These are phyloP conservation scores for Coemansia sp. DNA, from an alignment of 192 early-diverging fungal genomes.

Conservation along the genomic window DNA sequence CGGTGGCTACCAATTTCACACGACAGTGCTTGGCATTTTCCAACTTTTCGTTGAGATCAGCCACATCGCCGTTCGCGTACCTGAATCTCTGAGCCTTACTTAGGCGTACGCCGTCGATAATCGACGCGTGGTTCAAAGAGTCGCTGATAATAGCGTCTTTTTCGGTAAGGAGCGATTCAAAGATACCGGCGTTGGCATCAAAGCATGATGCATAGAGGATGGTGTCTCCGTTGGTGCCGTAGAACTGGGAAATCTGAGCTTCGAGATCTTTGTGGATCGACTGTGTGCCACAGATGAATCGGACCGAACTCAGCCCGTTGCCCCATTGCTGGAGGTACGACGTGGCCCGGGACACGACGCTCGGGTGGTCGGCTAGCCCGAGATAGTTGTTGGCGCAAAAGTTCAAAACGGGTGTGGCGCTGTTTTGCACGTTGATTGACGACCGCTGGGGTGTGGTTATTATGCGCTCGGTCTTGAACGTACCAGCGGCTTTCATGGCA, in stretches of 20 bases:
- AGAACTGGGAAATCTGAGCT: conserved; percentile 60
- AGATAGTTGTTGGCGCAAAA: conserved; percentile 78
- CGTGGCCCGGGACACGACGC: conserved; percentile 58
- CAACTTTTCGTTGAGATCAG: conserved; percentile 65
- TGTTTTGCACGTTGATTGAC: conserved; percentile 54
- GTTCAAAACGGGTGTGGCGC: conserved; percentile 56
- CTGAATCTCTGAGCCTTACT: conserved; percentile 67
- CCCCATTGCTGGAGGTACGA: conserved; percentile 62
- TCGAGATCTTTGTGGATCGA: conserved; percentile 69
- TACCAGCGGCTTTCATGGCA: conserved; percentile 61
- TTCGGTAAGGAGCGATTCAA: conserved; percentile 62
- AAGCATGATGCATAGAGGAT: conserved; percentile 73
- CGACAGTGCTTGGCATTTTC: conserved; percentile 55
- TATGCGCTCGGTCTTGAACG: conserved; percentile 69
- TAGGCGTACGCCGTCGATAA: conserved; percentile 71
- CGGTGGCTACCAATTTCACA: conserved; percentile 70
- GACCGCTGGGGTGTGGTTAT: conserved; percentile 63
- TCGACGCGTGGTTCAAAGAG: conserved; percentile 64
- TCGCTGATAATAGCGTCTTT: conserved; percentile 63
- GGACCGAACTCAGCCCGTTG: conserved; percentile 66
- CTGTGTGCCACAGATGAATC: conserved; percentile 75
- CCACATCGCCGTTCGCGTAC: conserved; percentile 72
- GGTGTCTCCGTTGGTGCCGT: conserved; percentile 59
- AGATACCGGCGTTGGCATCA: conserved; percentile 71
- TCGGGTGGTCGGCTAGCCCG: conserved; percentile 62